Evolutionary conservation across 2,329 filamentous ascomycete genomes (phyloP).

Genomic region (Alternaria gaisen): DNA sequence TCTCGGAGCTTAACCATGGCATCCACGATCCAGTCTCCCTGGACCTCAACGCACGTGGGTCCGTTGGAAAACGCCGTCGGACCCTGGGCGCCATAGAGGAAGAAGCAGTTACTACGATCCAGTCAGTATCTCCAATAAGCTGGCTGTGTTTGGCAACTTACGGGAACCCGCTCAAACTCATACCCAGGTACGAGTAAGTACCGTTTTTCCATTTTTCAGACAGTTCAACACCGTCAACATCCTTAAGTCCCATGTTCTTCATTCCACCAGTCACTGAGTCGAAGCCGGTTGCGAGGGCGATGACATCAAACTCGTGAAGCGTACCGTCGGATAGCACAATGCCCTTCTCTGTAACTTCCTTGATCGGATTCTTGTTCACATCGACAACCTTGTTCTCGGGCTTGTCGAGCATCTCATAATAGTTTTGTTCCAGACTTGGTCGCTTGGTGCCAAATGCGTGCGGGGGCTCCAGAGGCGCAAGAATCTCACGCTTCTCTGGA

Average conservation of each 20-base stretch:
- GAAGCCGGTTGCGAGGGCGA: constrained; percentile 58
- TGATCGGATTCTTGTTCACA: constrained; percentile 54
- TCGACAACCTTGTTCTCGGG: constrained; percentile 56
- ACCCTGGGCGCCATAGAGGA: constrained; percentile 58
- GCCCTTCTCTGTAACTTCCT: constrained; percentile 51
- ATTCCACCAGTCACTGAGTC: constrained; percentile 56
- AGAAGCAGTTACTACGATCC: constrained; percentile 52
- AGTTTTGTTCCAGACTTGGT: constrained; percentile 58
- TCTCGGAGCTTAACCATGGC: constrained; percentile 51
- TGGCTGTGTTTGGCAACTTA: constrained; percentile 1
- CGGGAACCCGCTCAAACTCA: constrained; percentile 51
- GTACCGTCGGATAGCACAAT: constrained; percentile 53
- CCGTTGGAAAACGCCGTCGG: constrained; percentile 59
- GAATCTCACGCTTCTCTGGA: constrained; percentile 55
- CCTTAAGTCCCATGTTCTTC: constrained; percentile 51
- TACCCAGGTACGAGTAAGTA: constrained; percentile 55
- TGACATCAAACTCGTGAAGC: constrained; percentile 54
- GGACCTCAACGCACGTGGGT: constrained; percentile 55
- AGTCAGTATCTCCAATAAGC: neutral
- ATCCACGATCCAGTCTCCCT: constrained; percentile 58
- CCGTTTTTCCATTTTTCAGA: constrained; percentile 54
- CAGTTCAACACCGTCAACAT: constrained; percentile 50
- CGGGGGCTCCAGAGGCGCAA: constrained; percentile 56
- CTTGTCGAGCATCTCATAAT: constrained; percentile 57
- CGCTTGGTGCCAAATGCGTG: constrained; percentile 59